These are phyloP conservation scores for Huntiella omanensis DNA, from an alignment of 2,329 filamentous ascomycete species.

Conservation along the genomic window DNA sequence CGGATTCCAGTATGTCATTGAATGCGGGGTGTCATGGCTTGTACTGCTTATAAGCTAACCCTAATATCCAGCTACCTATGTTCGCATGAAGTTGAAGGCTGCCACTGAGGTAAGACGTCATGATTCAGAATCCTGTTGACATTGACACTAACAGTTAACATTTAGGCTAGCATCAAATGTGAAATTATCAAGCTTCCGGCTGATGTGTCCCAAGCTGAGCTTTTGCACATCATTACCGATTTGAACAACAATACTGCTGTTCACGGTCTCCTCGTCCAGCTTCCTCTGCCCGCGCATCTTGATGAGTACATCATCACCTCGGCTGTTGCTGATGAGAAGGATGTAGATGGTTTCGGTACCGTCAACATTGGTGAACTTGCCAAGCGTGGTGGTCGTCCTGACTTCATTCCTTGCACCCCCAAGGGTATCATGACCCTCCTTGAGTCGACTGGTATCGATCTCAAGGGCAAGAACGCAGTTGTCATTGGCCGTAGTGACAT, in stretches of 20 bases:
- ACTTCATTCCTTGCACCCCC: conserved; percentile 88
- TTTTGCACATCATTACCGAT: conserved; percentile 60
- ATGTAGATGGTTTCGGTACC: conserved; percentile 92
- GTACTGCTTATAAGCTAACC: conserved; percentile 15
- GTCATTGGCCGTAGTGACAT: conserved; percentile 93
- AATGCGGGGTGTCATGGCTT: neutral
- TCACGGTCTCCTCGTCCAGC: conserved; percentile 84
- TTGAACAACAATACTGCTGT: conserved; percentile 76
- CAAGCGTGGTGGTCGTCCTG: conserved; percentile 76
- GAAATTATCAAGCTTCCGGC: conserved; percentile 71
- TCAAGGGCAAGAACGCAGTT: conserved; percentile 81
- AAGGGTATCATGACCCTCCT: conserved; percentile 93
- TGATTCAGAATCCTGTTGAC: neutral
- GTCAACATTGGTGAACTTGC: conserved; percentile 91
- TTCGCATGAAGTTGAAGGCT: conserved; percentile 98
- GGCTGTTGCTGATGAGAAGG: conserved; percentile 79
- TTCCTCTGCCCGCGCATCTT: conserved; percentile 76
- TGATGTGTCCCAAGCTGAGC: conserved; percentile 62
- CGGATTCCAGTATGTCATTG: conserved; percentile 58
- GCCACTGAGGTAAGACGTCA: conserved; percentile 54
- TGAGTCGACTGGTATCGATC: conserved; percentile 61
- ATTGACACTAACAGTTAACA: neutral
- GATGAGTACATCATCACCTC: conserved; percentile 83
- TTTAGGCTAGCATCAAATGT: conserved; percentile 75
- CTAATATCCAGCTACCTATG: conserved; percentile 60